Base-by-base conservation (phyloP, 305 asterid genomes). In the Fraxinus velutina region DNA sequence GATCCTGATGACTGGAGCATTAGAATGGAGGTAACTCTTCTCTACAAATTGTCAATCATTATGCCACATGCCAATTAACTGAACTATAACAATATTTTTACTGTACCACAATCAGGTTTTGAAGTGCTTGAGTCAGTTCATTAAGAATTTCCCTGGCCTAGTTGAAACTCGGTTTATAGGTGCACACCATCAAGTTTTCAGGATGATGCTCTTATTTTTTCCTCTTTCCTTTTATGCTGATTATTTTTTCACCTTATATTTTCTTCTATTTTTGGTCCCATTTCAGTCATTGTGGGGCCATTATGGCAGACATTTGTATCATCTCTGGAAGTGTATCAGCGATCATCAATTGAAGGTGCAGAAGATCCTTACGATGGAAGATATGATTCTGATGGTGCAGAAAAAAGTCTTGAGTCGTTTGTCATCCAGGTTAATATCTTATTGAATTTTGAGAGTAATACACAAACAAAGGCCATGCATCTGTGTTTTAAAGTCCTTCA, bases 1-100 rank as follows among this genome's bases (percentile, higher is more conserved):
- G 98, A 93, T 86, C 99, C 99, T 55, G 98, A 94, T 71, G 97
- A 94, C 83, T 96, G 99, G 99, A 90, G 96, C 93, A 92, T 92
- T 77, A 90, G 95, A 86, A 92, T 93, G 97, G 97, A 96, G 99
- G 99, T 94, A 79, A 78, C 72, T 84, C 75, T 78, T 86, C 50
- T 85, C 79, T 74, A 70, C 10, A 4, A 6, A 76, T 83, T 79
- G 6, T 75, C 76, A 81, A 32, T 76, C 73, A 60, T 60, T 79
- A 78, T 82, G 83, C 76, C 74, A 21, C 52, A 50, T n/a, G 42
- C 64, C 76, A 78, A 75, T 77, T 71, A 70, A 39, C 82, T 57
- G 77, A 77, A 42, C 30, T 81, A 37, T 29, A 60, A 79, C 52
- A 60, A 55, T 24, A 24, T 52, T 76, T 76, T 73, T 71, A 75